A percentile compares a stretch with the other conserved stretches of the same genome.
Evolutionary conservation across 1,284 basidiomycete species (phyloP).

Genomic region (Phellinidium pouzarii): DNA sequence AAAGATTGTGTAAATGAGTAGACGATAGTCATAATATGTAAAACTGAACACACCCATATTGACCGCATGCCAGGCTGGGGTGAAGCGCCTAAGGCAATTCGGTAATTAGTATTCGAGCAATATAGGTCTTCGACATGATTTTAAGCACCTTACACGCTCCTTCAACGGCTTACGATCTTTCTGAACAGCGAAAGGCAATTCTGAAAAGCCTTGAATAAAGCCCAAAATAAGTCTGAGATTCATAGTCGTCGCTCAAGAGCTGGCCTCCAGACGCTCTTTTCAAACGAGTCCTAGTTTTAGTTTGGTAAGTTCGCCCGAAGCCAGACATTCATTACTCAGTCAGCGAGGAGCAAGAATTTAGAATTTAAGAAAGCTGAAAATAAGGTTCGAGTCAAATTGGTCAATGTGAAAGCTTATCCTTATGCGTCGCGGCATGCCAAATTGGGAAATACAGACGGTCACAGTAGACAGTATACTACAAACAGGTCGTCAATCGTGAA

Average conservation of each 20-base stretch:
- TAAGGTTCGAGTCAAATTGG: not conserved
- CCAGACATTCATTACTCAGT: not conserved
- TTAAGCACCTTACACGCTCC: slow-evolving; percentile 4
- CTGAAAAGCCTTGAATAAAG: no score
- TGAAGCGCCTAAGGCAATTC: not conserved
- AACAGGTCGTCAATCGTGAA: no score
- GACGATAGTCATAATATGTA: not conserved
- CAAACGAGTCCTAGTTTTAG: no score
- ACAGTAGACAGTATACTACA: no score
- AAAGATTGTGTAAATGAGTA: not conserved
- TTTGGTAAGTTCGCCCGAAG: not conserved
- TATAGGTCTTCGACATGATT: not conserved
- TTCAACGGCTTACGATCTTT: slow-evolving; percentile 1
- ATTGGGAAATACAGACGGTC: no score
- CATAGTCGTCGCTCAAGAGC: no score
- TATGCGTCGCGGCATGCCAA: no score
- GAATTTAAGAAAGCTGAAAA: not conserved
- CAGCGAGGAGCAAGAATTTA: not conserved
- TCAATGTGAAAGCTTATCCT: not conserved
- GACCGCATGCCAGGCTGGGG: slow-evolving; percentile 8
- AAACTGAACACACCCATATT: slow-evolving; percentile 5
- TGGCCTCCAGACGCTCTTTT: no score
- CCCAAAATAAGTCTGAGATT: not conserved
- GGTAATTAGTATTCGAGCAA: not conserved
- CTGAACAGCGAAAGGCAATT: not conserved